Conservation (phyloP, 2,329 filamentous ascomycete species). For the Aspergillus phoenicis region DNA sequence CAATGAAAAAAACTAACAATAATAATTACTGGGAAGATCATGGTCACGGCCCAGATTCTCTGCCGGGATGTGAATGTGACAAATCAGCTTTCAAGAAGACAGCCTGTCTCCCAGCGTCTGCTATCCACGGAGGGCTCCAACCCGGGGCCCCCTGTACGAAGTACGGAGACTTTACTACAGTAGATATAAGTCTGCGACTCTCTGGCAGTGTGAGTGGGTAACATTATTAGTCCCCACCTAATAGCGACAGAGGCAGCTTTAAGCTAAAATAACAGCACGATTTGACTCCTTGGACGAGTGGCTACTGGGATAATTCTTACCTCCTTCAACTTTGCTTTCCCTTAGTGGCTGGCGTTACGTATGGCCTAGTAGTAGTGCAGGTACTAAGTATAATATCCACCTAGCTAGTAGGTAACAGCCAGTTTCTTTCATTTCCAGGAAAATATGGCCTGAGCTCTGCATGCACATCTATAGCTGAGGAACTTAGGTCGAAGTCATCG, state of each 20-base stretch:
- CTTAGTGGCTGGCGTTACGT: no score
- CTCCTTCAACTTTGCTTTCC: no score
- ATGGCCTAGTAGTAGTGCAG: not conserved
- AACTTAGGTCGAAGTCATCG: not conserved
- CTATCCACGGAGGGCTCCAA: not conserved
- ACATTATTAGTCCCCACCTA: not conserved
- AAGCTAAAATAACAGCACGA: not conserved
- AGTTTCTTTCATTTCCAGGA: not conserved
- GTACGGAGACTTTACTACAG: not conserved
- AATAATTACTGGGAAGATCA: not conserved
- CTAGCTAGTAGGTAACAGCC: not conserved
- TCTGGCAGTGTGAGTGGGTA: not conserved
- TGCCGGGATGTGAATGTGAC: not conserved
- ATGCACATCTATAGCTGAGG: not conserved
- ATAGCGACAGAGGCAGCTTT: not conserved
- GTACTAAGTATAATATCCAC: not conserved
- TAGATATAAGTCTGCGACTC: no score
- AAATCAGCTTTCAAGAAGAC: not conserved
- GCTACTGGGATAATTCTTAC: not conserved
- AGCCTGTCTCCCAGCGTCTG: not conserved
- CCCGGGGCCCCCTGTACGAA: not conserved
- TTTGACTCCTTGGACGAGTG: not conserved
- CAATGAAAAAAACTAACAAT: no score
- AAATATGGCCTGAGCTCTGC: not conserved
- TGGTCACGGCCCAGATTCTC: not conserved